These are phyloP conservation scores for Pseudovirgaria hyperparasitica DNA, from an alignment of 2,329 filamentous ascomycete genomes.

Conservation along the genomic window DNA sequence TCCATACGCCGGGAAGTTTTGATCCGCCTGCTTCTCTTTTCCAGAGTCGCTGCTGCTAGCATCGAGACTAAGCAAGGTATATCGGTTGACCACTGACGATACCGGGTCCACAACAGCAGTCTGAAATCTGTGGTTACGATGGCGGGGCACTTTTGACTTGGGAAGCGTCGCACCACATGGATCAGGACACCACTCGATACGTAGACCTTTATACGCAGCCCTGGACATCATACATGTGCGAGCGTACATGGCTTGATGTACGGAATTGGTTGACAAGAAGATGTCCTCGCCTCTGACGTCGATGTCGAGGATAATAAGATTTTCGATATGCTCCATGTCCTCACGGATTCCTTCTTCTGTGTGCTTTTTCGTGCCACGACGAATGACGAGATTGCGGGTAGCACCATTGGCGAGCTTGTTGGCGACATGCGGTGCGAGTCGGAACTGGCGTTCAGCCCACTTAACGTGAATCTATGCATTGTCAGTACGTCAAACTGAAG, in stretches of 20 bases:
- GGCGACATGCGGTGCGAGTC: slow-evolving; percentile 48
- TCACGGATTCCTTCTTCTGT: slow-evolving; percentile 54
- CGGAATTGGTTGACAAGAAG: slow-evolving; percentile 63
- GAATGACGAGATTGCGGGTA: slow-evolving; percentile 61
- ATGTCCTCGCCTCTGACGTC: slow-evolving; percentile 45
- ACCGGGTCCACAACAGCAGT: too few species aligned
- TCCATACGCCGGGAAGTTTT: too few species aligned
- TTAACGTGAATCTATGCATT: slow-evolving; percentile 46
- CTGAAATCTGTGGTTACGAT: too few species aligned
- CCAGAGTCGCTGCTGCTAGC: too few species aligned
- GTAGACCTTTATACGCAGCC: slow-evolving; percentile 55
- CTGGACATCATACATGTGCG: slow-evolving; percentile 61
- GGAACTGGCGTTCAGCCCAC: slow-evolving; percentile 62
- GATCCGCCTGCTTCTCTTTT: too few species aligned
- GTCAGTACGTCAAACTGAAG: slow-evolving; percentile 3
- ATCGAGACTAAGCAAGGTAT: too few species aligned
- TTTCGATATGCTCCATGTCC: slow-evolving; percentile 74
- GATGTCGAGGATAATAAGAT: slow-evolving; percentile 57
- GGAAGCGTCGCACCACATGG: slow-evolving; percentile 54
- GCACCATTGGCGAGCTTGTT: slow-evolving; percentile 53
- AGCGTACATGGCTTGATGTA: slow-evolving; percentile 63
- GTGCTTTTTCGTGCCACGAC: slow-evolving; percentile 40
- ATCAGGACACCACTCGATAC: slow-evolving; percentile 59
- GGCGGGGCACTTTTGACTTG: too few species aligned
- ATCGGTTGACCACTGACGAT: too few species aligned